Evolutionary conservation across 331 rosid genomes (phyloP), one percentile per base, ranked within the genome.

Genomic region (Acacia concinna): DNA sequence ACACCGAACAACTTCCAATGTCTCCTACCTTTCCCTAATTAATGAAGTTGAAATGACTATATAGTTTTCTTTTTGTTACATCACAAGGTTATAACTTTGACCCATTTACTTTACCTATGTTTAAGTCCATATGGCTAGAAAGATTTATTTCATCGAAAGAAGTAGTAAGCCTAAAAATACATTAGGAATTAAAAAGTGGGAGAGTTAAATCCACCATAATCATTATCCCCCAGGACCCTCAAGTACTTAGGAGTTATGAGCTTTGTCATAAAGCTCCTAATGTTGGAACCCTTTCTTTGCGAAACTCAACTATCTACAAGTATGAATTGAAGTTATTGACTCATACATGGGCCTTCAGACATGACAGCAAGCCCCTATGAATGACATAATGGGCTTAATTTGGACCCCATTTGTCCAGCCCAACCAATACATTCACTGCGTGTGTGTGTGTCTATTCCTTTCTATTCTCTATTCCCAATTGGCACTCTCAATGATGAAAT

Each of bases 381-480:
- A 56, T 23, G 1, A 9, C 6, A 3, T 10, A 23, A 25, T 2
- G 63, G 15, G 63, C 63, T 17, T 23, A 8, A 10, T 11, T 10
- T 56, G 1, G n/a, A 56, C 6, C 60, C 30, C 63, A 10, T 56
- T 10, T 9, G 30, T 21, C 13, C 30, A 54, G 12, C 30, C 62
- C 62, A 54, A 23, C 3, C 6, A 20, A 11, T 51, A 51, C 0
- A 17, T n/a, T 6, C 12, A 51, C 6, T 14, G 18, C 15, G 35
- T 76, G 27, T 12, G 20, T 83, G 81, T 41, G 67, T 57, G 75
- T n/a, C n/a, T n/a, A n/a, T n/a, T n/a, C n/a, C n/a, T n/a, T n/a
- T n/a, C n/a, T n/a, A n/a, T n/a, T n/a, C n/a, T n/a, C n/a, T n/a
- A n/a, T n/a, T n/a, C n/a, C n/a, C n/a, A n/a, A n/a, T n/a, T n/a